These are phyloP conservation scores for Clarireedia monteithiana DNA, from an alignment of 2,329 filamentous ascomycete genomes.

Conservation along the genomic window DNA sequence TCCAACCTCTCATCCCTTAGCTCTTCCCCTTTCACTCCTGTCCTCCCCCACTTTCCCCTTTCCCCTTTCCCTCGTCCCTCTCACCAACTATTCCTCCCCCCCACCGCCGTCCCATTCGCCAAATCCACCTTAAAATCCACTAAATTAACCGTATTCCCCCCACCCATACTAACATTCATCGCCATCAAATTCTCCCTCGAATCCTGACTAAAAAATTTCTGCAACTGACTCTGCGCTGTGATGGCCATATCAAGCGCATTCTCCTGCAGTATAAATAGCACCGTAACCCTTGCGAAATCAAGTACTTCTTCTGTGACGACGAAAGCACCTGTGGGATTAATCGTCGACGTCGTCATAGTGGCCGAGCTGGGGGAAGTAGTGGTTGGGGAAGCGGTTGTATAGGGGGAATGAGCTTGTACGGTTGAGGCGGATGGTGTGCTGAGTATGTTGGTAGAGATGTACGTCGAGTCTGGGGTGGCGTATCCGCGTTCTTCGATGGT, in stretches of 20 bases:
- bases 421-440: background rate
- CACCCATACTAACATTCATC: slow-evolving; percentile 24
- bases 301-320: slow-evolving; percentile 46
- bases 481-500: background rate
- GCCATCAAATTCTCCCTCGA: slow-evolving; percentile 11
- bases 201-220: slow-evolving; percentile 42
- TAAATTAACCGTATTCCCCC: slow-evolving; percentile 20
- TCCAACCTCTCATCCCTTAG: too few relatives aligned
- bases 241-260: slow-evolving; percentile 42
- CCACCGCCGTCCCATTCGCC: background rate
- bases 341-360: slow-evolving; percentile 7
- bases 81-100: background rate
- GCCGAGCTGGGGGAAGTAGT: slow-evolving; percentile 11
- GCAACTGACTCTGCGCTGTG: slow-evolving; percentile 45
- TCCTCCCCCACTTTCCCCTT: background rate
- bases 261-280: slow-evolving; percentile 55
- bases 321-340: slow-evolving; percentile 31
- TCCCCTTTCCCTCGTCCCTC: background rate
- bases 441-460: slow-evolving; percentile 7
- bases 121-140: slow-evolving; percentile 9
- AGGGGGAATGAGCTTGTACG: background rate
- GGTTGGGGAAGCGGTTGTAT: slow-evolving; percentile 9
- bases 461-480: slow-evolving; percentile 9
- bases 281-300: slow-evolving; percentile 56
- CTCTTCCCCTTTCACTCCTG: background rate